A percentile compares a stretch with the other conserved stretches of the same genome.
Conservation (phyloP, 257 asterid genomes). For the Plantago ovata region DNA sequence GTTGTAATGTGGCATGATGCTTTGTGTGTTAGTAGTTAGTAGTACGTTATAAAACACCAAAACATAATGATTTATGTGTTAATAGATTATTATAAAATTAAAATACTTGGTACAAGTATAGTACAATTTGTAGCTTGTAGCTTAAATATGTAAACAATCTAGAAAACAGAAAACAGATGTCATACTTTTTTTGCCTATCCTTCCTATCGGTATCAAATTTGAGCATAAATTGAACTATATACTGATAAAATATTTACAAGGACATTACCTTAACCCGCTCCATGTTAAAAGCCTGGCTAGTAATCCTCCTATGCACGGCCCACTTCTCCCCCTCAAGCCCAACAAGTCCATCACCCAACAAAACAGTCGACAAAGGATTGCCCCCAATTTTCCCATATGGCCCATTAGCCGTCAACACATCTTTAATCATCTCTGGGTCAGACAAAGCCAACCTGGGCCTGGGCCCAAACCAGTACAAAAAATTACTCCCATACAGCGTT, state of each 20-base stretch:
- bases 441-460: conserved; percentile 41
- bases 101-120: too few species aligned
- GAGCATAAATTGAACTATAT: too few species aligned
- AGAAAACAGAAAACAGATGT: too few species aligned
- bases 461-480: conserved; percentile 54
- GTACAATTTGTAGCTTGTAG: too few species aligned
- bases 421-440: conserved; percentile 45
- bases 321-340: conserved; percentile 48
- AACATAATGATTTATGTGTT: too few species aligned
- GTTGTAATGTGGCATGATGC: too few species aligned
- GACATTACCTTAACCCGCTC: conserved; percentile 55
- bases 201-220: too few species aligned
- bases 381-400: conserved; percentile 22
- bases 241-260: background rate
- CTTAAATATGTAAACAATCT: too few species aligned
- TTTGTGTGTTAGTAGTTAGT: too few species aligned
- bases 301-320: conserved; percentile 59
- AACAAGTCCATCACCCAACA: conserved; percentile 60
- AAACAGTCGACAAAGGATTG: conserved; percentile 38
- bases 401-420: conserved; percentile 33
- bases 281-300: conserved; percentile 57
- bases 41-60: too few species aligned
- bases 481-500: conserved; percentile 33
- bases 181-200: too few species aligned
- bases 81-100: too few species aligned